Evolutionary conservation across 495 filamentous ascomycete species (phyloP).

Genomic region (Tuber microsphaerosporum): DNA sequence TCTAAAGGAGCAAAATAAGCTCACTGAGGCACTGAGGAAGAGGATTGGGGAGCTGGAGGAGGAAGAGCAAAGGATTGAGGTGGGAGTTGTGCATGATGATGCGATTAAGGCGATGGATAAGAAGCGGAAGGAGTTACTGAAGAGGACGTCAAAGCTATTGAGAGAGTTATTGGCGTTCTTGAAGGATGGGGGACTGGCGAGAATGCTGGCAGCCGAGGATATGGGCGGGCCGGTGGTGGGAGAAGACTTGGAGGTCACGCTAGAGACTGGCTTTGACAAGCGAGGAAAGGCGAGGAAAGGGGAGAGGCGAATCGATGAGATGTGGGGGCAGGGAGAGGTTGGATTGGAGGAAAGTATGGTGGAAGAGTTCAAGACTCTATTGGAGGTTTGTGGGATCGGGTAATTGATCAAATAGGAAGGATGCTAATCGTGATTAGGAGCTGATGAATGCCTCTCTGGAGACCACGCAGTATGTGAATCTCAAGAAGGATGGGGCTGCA

Average conservation of each 20-base stretch:
- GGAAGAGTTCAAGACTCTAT: slow-evolving; percentile 52
- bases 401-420: slow-evolving; percentile 36
- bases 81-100: slow-evolving; percentile 43
- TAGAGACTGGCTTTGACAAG: slow-evolving; percentile 44
- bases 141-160: slow-evolving; percentile 53
- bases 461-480: slow-evolving; percentile 57
- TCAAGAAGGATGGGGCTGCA: slow-evolving; percentile 70
- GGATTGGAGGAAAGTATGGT: slow-evolving; percentile 60
- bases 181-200: slow-evolving; percentile 57
- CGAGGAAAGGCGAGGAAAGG: slow-evolving; percentile 41
- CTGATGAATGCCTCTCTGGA: slow-evolving; percentile 41
- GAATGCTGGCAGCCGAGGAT: slow-evolving; percentile 80
- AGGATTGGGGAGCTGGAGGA: slow-evolving; percentile 13
- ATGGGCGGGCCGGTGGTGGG: slow-evolving; percentile 80
- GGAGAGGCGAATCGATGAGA: slow-evolving; percentile 50
- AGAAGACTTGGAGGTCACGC: slow-evolving; percentile 55
- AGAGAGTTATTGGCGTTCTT: slow-evolving; percentile 65
- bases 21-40: slow-evolving; percentile 13
- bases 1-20: slow-evolving; percentile 6
- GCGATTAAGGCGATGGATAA: slow-evolving; percentile 53
- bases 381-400: slow-evolving; percentile 49
- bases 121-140: slow-evolving; percentile 52
- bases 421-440: slow-evolving; percentile 12
- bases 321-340: slow-evolving; percentile 58
- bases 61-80: background rate